Conservation (phyloP, 2,329 filamentous ascomycete genomes). For the Endoconidiophora polonica region DNA sequence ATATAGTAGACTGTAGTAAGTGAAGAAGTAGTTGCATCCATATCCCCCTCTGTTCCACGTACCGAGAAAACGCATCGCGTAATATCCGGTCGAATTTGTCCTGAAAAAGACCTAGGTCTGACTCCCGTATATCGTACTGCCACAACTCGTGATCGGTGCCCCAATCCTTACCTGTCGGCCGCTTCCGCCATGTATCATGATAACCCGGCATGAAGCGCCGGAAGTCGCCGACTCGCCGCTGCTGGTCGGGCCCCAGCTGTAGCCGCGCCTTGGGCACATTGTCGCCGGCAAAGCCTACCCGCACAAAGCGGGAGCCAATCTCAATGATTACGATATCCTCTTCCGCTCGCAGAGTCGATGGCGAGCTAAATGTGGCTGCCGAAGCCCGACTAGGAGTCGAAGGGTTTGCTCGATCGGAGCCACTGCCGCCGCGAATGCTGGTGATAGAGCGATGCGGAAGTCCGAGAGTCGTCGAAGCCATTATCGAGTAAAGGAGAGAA, state of each 20-base stretch:
- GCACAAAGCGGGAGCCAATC: slow-evolving; percentile 60
- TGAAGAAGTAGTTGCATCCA: not conserved
- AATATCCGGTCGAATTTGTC: slow-evolving; percentile 77
- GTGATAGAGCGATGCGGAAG: slow-evolving; percentile 11
- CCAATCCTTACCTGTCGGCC: slow-evolving; percentile 37
- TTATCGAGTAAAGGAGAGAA: not conserved
- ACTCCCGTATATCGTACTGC: slow-evolving; percentile 51
- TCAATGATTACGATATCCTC: slow-evolving; percentile 78
- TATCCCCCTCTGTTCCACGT: slow-evolving; percentile 25
- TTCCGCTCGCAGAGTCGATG: slow-evolving; percentile 50
- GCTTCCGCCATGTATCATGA: slow-evolving; percentile 29
- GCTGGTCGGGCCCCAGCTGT: slow-evolving; percentile 57
- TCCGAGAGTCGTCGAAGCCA: not conserved
- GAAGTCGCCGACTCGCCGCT: slow-evolving; percentile 68
- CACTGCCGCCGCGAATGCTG: slow-evolving; percentile 16
- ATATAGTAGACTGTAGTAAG: not conserved
- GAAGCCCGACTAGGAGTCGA: slow-evolving; percentile 39
- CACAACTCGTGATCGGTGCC: slow-evolving; percentile 57
- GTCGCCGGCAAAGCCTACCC: slow-evolving; percentile 77
- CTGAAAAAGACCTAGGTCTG: slow-evolving; percentile 64
- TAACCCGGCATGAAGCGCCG: slow-evolving; percentile 47
- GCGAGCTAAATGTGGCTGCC: slow-evolving; percentile 39
- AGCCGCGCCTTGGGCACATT: slow-evolving; percentile 54
- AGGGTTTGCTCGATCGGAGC: slow-evolving; percentile 30
- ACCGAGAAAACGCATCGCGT: slow-evolving; percentile 68